Evolutionary conservation across 2,329 filamentous ascomycete genomes (phyloP).

Genomic region (Alternaria solani): DNA sequence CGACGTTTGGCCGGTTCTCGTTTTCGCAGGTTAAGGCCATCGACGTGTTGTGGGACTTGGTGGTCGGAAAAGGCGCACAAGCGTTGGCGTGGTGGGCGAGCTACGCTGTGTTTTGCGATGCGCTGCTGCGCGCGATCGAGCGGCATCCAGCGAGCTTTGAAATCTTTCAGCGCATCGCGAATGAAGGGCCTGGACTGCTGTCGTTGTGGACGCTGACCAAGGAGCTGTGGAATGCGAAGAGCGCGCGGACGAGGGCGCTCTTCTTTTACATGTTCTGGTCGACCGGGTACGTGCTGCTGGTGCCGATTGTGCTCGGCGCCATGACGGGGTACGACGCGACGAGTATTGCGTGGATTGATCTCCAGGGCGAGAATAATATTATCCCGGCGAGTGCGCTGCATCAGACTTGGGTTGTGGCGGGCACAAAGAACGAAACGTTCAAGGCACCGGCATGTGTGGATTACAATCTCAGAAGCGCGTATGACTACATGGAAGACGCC

Average conservation of each 20-base stretch:
- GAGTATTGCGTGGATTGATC: constrained; percentile 35
- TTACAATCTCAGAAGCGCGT: neutral
- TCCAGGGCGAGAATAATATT: constrained; percentile 38
- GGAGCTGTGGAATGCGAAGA: constrained; percentile 35
- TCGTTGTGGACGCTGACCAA: constrained; percentile 36
- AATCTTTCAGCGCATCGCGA: constrained; percentile 45
- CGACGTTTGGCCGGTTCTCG: constrained; percentile 30
- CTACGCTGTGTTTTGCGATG: constrained; percentile 47
- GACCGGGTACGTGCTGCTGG: constrained; percentile 38
- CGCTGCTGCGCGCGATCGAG: constrained; percentile 46
- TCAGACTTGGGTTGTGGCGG: constrained; percentile 4
- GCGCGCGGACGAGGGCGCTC: constrained; percentile 30
- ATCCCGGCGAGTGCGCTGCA: constrained; percentile 31
- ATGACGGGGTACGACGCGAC: constrained; percentile 51
- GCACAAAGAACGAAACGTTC: constrained; percentile 25
- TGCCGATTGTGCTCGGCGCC: constrained; percentile 46
- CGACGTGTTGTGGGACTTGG: constrained; percentile 49
- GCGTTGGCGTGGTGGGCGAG: constrained; percentile 37
- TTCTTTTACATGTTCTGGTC: constrained; percentile 46
- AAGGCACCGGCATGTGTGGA: constrained; percentile 18
- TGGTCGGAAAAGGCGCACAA: constrained; percentile 46
- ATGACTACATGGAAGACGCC: neutral
- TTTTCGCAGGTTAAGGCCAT: constrained; percentile 48
- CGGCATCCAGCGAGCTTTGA: constrained; percentile 43
- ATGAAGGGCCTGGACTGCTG: constrained; percentile 37